Evolutionary conservation across 805 yeast species (phyloP), one percentile per base, ranked within the genome.

Genomic region (Ogataea pignaliae): DNA sequence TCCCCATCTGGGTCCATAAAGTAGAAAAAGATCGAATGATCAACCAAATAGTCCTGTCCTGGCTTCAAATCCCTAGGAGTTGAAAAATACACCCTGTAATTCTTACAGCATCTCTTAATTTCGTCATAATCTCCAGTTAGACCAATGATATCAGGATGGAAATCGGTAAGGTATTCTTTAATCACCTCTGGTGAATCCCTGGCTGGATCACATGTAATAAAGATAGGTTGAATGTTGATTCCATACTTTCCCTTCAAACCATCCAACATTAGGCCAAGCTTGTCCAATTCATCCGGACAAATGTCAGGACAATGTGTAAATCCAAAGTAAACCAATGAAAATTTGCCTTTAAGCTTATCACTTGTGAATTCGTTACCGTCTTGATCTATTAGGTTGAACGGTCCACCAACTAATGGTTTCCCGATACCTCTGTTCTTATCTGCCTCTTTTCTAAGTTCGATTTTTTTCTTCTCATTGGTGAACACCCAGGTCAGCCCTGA

Each of bases 1-100:
- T 88, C 81, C 39, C 98, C 99, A 62, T 93, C 97, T n/a, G 96
- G 90, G 63, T 93, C 98, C 97, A 93, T 91, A 56, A 93, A 71
- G 60, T 93, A 93, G 68, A 91, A 91, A 78, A 93, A 93, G 46
- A 93, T 89, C 3, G 98, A 91, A 66, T 93, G 99, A 62, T 93
- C 99, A 29, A 93, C 99, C 48, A 93, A 73, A 61, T 93, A 93
- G 56, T 93, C 97, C 66, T 93, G 96, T 15, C 97, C 98, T 0
- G 96, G 93, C 62, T 89, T 88, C 38, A 93, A 84, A 60, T 88
- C 79, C 21, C 90, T 86, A 3, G 99, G 99, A 1, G 99, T 93
- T n/a, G 96, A 88, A 66, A 93, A 93, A 66, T 93, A 93, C 12
- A 93, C 99, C 53, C 99, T 76, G 68, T 81, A 93, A 54, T 82